Percentiles rank a stretch among this genome's conserved stretches.
Evolutionary conservation across 2,329 filamentous ascomycete species (phyloP).

Genomic region (Epichloe aotearoae): DNA sequence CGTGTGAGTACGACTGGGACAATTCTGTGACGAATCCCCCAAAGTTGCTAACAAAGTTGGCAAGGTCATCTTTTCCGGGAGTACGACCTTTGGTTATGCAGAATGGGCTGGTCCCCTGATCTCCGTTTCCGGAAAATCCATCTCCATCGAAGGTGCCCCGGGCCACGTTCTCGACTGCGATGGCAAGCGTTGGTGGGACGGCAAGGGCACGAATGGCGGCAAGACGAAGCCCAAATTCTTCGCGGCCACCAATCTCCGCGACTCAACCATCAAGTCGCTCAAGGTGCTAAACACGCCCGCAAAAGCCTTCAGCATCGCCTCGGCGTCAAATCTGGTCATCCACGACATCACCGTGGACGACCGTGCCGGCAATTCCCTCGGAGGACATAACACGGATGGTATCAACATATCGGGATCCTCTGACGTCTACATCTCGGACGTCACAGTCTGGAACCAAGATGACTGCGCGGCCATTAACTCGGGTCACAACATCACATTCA

Average conservation of each 20-base stretch:
- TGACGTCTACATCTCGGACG: neutral
- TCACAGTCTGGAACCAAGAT: neutral
- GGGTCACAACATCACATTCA: neutral
- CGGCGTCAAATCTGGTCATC: neutral
- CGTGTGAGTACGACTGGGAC: neutral
- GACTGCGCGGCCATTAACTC: conserved; percentile 4
- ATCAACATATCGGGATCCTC: neutral
- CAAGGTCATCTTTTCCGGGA: neutral
- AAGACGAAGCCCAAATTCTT: conserved; percentile 52
- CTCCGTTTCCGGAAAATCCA: neutral
- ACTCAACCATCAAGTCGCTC: neutral
- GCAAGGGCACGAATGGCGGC: conserved; percentile 43
- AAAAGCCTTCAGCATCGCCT: neutral
- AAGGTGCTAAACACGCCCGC: neutral
- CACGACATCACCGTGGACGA: conserved; percentile 1
- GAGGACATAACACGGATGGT: conserved; percentile 1
- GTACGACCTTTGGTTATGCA: neutral
- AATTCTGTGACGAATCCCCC: neutral
- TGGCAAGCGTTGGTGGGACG: conserved; percentile 48
- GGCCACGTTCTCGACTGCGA: conserved; percentile 37
- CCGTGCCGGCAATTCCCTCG: neutral
- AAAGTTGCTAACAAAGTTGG: neutral
- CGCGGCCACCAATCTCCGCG: conserved; percentile 27
- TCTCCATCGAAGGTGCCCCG: neutral
- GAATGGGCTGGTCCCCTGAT: neutral